A percentile compares a stretch with the other conserved stretches of the same genome.
Conservation (phyloP, 441 rosid genomes). For the Syzygium syzygioides region DNA sequence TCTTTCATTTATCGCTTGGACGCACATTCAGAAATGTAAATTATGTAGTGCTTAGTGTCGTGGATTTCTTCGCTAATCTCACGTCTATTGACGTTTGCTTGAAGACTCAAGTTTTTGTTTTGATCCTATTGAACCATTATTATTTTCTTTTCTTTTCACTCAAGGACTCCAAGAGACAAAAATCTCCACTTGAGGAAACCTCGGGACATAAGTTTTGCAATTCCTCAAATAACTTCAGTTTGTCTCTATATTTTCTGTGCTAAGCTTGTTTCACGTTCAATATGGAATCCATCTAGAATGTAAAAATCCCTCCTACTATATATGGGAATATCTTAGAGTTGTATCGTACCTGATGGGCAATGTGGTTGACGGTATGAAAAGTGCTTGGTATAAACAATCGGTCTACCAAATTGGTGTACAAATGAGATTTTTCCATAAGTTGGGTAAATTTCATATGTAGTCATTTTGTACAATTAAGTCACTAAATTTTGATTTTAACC, state of each 20-base stretch:
- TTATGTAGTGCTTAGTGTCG: not conserved
- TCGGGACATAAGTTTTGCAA: not conserved
- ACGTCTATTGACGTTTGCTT: accelerated
- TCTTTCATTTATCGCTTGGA: not conserved
- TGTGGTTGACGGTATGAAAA: not conserved
- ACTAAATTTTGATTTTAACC: too few species aligned
- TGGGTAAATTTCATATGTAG: too few species aligned
- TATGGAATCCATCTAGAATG: not conserved
- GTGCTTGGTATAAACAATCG: not conserved
- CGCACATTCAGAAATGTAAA: not conserved
- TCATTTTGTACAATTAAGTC: not conserved
- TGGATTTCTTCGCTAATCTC: not conserved
- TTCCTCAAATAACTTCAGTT: not conserved
- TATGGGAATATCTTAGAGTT: not conserved
- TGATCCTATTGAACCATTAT: too few species aligned
- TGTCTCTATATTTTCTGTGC: not conserved
- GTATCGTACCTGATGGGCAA: not conserved
- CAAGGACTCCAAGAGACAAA: not conserved
- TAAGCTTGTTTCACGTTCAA: not conserved
- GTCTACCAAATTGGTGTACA: too few species aligned
- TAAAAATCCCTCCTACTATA: too few species aligned
- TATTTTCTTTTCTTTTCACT: too few species aligned
- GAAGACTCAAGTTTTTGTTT: too few species aligned
- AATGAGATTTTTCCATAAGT: too few species aligned
- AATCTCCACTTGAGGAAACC: not conserved